Evolutionary conservation across 257 asterid genomes (phyloP).

Genomic region (Solanum pennellii): DNA sequence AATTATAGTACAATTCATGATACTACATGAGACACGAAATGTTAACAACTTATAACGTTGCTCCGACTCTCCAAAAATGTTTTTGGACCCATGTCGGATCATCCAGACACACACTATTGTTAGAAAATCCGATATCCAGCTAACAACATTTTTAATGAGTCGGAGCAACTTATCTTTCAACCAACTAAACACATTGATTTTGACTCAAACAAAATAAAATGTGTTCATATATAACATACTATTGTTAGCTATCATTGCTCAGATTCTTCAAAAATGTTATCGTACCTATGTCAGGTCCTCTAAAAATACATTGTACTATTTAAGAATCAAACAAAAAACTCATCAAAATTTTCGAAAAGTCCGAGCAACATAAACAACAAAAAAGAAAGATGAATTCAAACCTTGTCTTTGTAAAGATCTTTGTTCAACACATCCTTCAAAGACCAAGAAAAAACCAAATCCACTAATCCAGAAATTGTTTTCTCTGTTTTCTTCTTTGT

Average conservation of each 20-base stretch:
- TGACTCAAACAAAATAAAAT: background rate
- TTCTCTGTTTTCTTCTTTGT: background rate
- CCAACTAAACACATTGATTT: background rate
- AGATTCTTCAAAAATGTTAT: background rate
- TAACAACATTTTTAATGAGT: background rate
- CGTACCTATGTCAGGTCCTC: background rate
- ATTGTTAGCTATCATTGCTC: background rate
- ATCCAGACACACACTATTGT: background rate
- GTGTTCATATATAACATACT: background rate
- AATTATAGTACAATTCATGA: background rate
- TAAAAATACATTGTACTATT: background rate
- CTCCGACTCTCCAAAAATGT: background rate
- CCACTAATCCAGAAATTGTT: background rate
- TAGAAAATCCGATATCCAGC: background rate
- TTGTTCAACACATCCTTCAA: constrained; percentile 25
- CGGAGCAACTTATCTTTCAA: background rate
- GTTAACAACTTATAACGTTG: background rate
- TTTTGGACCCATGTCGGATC: background rate
- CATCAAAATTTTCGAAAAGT: background rate
- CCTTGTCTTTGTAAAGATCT: constrained; percentile 30
- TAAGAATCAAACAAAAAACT: background rate
- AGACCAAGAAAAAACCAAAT: constrained; percentile 39
- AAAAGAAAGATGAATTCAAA: background rate
- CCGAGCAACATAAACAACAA: background rate
- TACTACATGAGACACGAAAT: background rate